Base-by-base conservation (phyloP, 2,329 filamentous ascomycete species). In the Hypoxylon sp. region DNA sequence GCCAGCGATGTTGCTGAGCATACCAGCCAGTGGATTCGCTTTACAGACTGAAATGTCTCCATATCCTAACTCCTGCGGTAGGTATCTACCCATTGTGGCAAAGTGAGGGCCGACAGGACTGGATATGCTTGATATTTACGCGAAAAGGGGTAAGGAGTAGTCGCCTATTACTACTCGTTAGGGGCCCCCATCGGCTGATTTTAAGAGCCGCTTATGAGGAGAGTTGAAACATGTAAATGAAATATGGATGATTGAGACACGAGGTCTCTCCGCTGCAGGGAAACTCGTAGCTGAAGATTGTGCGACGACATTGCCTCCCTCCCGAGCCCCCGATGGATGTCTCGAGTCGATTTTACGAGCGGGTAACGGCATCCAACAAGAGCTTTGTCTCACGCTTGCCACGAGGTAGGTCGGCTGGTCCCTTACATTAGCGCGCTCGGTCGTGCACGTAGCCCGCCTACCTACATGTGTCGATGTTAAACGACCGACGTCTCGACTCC, bases 241-340 rank as follows among this genome's bases (percentile, higher is more conserved):
- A 51, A n/a, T 30, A 50, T 51, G 7, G 46, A 36, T 22, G 12
- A 51, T 28, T 59, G 55, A 59, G 32, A 59, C 55, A 18, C 22
- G 20, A 42, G 16, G 46, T 49, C 30, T 50, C 44, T 30, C 24
- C 24, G 18, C 14, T 20, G 33, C 14, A 6, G 24, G 51, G 45
- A 38, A 52, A 44, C 28, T 28, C 38, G 56, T 18, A 52, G 38
- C 55, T 50, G 45, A 50, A 33, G 24, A 30, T 50, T 33, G 45
- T 50, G 33, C 16, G 54, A 58, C 54, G 16, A 48, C 44, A 58
- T 50, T n/a, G 33, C 12, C 26, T 44, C 50, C 50, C 33, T 50
- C 54, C 54, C 45, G 22, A 44, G 38, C 20, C 56, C 56, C 46
- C 45, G 49, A 59, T 18, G 26, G n/a, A 30, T 60, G 57, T 61